Base-by-base conservation (phyloP, 2,329 filamentous ascomycete species). In the Pseudogymnoascus sp. region DNA sequence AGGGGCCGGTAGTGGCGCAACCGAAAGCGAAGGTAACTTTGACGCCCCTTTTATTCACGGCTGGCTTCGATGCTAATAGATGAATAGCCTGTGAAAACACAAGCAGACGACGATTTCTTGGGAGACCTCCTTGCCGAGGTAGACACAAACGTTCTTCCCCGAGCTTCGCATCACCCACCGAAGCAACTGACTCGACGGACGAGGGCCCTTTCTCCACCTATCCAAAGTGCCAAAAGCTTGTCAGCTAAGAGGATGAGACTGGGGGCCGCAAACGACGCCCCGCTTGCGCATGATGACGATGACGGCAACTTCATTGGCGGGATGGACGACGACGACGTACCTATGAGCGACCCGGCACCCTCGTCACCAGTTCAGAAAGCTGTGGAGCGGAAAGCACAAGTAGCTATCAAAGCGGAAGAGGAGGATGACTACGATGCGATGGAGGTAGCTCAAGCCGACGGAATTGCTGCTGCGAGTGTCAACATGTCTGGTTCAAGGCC, bases 21-120 rank as follows among this genome's bases (percentile, higher is more conserved):
- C 80, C 88, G 12, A 97, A 97, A 74, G 82, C 89, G 16, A 97
- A 96, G 83, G 91, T 93, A 76, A 64, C 36, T n/a, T 8, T 5
- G 40, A 11, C 25, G 37, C 7, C 34, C 16, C 42, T 18, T 12
- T n/a, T 8, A 16, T 21, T 36, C 61, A 61, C 68, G 72, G 11
- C 68, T 49, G 5, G 11, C 7, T 25, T 40, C 16, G n/a, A 31
- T 63, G 18, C 70, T 75, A 60, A 76, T 64, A 65, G 28, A 28
- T 61, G 6, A 23, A 28, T 64, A 92, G 90, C 84, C 85, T 46
- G 79, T 86, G 65, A 90, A 89, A 70, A 96, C 91, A 4, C 88
- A 93, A 69, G 93, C 91, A 68, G 93, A 97, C 71, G 89, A 91
- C 63, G 88, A 89, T 63, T 99, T 97, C 76, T 84, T 99, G 76